These are phyloP conservation scores for Tetrahymena borealis DNA, from an alignment of 73 alveolate species.

Conservation along the genomic window DNA sequence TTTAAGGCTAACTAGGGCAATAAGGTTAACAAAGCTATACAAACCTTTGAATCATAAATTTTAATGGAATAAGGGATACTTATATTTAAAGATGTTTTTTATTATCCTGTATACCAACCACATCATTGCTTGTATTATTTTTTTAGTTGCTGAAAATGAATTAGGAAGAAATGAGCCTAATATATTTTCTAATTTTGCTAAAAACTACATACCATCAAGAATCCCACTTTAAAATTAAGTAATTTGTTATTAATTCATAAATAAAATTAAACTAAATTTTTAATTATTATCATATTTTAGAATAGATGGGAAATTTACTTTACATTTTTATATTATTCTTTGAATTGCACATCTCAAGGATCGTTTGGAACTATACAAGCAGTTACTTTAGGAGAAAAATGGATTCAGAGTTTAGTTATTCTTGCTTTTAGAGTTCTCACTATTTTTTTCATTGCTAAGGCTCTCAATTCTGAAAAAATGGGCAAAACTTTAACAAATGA, in stretches of 20 bases:
- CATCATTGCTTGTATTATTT: neutral
- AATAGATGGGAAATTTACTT: neutral
- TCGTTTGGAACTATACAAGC: neutral
- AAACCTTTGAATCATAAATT: neutral
- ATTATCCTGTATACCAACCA: neutral
- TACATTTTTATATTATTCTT: neutral
- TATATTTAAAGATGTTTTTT: neutral
- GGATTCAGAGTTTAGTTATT: neutral
- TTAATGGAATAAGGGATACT: neutral
- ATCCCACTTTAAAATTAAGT: neutral
- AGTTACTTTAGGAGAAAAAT: neutral
- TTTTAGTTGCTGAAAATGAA: neutral
- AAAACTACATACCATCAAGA: neutral
- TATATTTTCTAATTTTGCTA: neutral
- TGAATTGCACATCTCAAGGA: neutral
- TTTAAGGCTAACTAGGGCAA: neutral
- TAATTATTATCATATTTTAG: too few relatives aligned
- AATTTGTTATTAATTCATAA: too few relatives aligned
- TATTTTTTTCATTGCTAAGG: neutral
- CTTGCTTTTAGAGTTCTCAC: neutral
- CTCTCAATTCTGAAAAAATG: neutral
- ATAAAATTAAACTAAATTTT: too few relatives aligned
- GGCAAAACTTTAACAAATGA: neutral
- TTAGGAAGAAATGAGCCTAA: neutral
- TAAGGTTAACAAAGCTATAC: neutral